Evolutionary conservation across 768 basidiomycete genomes (phyloP).

Genomic region (Boletellus emodensis): DNA sequence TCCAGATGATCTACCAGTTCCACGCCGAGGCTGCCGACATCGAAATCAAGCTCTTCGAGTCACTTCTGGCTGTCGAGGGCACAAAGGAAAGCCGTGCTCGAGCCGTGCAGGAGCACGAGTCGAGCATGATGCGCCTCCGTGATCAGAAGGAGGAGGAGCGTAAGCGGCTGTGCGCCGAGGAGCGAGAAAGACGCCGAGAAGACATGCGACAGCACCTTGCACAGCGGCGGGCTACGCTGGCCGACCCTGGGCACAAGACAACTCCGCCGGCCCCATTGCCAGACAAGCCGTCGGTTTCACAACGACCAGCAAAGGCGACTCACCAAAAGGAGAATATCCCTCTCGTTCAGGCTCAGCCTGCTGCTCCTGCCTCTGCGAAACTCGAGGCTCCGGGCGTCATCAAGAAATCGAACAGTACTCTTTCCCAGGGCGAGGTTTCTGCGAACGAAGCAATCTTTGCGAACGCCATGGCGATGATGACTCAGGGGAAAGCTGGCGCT

Average conservation of each 20-base stretch:
- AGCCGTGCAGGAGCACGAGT: slow-evolving; percentile 30
- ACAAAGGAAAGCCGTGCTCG: slow-evolving; percentile 29
- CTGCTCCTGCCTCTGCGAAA: slow-evolving; percentile 8
- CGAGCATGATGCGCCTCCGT: slow-evolving; percentile 31
- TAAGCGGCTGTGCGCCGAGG: slow-evolving; percentile 27
- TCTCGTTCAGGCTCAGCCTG: slow-evolving; percentile 8
- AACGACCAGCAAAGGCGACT: slow-evolving; percentile 9
- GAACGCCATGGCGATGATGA: slow-evolving; percentile 19
- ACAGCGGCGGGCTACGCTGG: slow-evolving; percentile 17
- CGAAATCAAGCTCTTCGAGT: slow-evolving; percentile 30
- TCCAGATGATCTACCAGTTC: slow-evolving; percentile 34
- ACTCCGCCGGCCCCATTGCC: slow-evolving; percentile 9
- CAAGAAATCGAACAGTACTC: slow-evolving; percentile 24
- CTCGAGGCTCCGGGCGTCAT: slow-evolving; percentile 21
- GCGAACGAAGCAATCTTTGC: slow-evolving; percentile 27
- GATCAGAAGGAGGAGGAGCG: slow-evolving; percentile 32
- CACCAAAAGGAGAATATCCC: slow-evolving; percentile 30
- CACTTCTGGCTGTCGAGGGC: slow-evolving; percentile 22
- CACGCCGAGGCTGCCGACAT: slow-evolving; percentile 27
- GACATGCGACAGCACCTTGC: slow-evolving; percentile 19
- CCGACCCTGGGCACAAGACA: slow-evolving; percentile 12
- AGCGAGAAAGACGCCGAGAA: slow-evolving; percentile 24
- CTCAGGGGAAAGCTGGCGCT: slow-evolving; percentile 8
- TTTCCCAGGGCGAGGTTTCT: slow-evolving; percentile 24
- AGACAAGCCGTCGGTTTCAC: slow-evolving; percentile 15